Evolutionary conservation across 495 filamentous ascomycete genomes (phyloP), one percentile per base, ranked within the genome.

Genomic region (Tuber microsphaerosporum): DNA sequence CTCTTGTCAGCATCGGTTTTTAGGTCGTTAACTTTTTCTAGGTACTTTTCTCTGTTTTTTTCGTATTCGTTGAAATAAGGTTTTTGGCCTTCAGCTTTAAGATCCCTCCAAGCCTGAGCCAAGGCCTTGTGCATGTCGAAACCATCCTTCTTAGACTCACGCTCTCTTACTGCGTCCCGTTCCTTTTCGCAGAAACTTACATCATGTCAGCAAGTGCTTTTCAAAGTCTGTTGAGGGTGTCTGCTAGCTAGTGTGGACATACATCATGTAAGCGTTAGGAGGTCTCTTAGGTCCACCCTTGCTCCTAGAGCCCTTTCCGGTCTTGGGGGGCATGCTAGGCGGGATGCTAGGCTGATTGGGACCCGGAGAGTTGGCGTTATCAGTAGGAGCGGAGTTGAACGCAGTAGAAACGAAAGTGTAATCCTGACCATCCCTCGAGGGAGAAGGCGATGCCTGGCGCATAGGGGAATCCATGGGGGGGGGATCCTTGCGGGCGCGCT

Each of bases 401-500:
- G 78, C 74, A 31, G 73, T 75, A 10, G 77, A 48, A 73, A 79
- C 76, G 69, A 79, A 75, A 45, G 73, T 65, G 76, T 79, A 75
- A 69, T 72, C 69, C 20, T 69, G 75, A 16, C 75, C 73, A 61
- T 81, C 79, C 43, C 79, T 75, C 39, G 77, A 79, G 17, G 80
- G 80, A 41, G 80, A 82, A 73, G 79, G 79, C 41, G 80, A 81
- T 16, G 71, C 46, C 45, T 82, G 80, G 39, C 76, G 79, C 74
- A 82, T 79, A 37, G 80, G 80, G 31, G 80, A 82, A 69, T 82
- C 79, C 72, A 79, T 73, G 2, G 76, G 80, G 22, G 81, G 81
- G 4, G 81, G 78, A 69, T 82, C 81, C 73, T 88, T 88, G 46
- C 86, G 91, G 45, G 91, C 90, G 70, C 94, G 91, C 87, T 97